phyloP scores from a whole-genome alignment of 306 rosid species.

The Ochetophila trinervis region DNA sequence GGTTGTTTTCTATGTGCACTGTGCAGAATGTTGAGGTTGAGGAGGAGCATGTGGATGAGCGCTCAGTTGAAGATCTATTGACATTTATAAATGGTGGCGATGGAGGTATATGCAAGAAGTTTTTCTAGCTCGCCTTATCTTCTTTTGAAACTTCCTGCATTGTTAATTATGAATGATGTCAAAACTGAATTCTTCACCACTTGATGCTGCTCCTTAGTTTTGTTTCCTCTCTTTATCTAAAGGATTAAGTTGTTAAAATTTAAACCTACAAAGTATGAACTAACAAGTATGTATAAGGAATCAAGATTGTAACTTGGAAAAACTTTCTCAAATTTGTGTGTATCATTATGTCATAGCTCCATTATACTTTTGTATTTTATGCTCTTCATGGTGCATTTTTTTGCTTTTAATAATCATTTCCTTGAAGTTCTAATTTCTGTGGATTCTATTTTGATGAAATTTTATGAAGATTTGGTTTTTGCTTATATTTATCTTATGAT shows the following conservation, averaged over 20 bases:
- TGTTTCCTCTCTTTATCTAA: constrained; percentile 4
- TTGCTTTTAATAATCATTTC: background rate
- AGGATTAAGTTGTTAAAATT: background rate
- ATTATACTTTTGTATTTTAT: background rate
- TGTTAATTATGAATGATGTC: background rate
- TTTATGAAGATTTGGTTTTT: background rate
- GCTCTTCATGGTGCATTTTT: background rate
- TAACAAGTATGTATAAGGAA: no score
- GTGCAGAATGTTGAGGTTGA: constrained; percentile 69
- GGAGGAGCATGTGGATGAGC: constrained; percentile 75
- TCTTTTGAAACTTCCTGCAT: constrained; percentile 15
- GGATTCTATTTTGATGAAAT: background rate
- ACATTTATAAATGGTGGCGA: constrained; percentile 79
- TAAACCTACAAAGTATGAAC: no score
- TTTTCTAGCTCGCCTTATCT: constrained; percentile 1
- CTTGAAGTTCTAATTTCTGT: background rate
- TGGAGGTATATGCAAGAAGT: constrained; percentile 42
- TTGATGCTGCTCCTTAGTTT: constrained; percentile 7
- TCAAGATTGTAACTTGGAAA: no score
- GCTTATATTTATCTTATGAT: background rate
- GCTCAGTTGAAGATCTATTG: constrained; percentile 87
- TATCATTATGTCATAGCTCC: background rate
- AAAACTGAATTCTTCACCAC: background rate
- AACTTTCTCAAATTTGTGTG: no score
- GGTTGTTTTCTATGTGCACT: constrained; percentile 10